phyloP scores from a whole-genome alignment of 176 grass and related monocot genomes.

The Phragmites australis region DNA sequence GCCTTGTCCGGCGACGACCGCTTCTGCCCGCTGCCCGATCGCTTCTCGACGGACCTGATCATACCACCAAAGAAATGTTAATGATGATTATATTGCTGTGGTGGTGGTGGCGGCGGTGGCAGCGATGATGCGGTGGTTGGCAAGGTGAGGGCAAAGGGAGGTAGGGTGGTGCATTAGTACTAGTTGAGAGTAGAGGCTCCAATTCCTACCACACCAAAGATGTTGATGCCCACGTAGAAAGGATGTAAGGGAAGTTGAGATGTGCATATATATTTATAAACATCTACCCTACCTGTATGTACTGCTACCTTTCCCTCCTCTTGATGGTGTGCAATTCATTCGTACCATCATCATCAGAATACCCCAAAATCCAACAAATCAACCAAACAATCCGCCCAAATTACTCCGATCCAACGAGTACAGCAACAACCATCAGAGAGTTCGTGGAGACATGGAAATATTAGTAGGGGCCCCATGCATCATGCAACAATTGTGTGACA shows the following conservation, averaged over 20 bases:
- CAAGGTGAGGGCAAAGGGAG: slow-evolving; percentile 25
- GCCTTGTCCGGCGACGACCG: slow-evolving; percentile 44
- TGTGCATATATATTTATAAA: slow-evolving; percentile 27
- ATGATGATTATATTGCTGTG: slow-evolving; percentile 36
- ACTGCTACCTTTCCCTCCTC: slow-evolving; percentile 8
- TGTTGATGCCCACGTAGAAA: background rate
- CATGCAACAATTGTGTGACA: slow-evolving; percentile 45
- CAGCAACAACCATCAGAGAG: background rate
- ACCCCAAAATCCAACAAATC: background rate
- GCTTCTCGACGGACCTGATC: slow-evolving; percentile 50
- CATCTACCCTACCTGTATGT: slow-evolving; percentile 8
- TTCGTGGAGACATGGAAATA: slow-evolving; percentile 5
- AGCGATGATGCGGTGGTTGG: slow-evolving; percentile 25
- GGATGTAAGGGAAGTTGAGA: background rate
- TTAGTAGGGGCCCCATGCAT: slow-evolving; percentile 16
- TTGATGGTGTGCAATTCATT: slow-evolving; percentile 23
- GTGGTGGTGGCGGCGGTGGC: background rate
- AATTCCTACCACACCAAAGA: no score
- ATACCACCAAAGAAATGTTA: background rate
- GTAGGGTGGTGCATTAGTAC: slow-evolving; percentile 13
- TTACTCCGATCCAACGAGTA: background rate
- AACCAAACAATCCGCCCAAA: background rate
- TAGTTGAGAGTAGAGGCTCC: no score
- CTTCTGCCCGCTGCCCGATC: slow-evolving; percentile 42
- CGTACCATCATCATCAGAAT: background rate